Base-by-base conservation (phyloP, 345 rosid genomes). In the Sisymbrium altissimum region DNA sequence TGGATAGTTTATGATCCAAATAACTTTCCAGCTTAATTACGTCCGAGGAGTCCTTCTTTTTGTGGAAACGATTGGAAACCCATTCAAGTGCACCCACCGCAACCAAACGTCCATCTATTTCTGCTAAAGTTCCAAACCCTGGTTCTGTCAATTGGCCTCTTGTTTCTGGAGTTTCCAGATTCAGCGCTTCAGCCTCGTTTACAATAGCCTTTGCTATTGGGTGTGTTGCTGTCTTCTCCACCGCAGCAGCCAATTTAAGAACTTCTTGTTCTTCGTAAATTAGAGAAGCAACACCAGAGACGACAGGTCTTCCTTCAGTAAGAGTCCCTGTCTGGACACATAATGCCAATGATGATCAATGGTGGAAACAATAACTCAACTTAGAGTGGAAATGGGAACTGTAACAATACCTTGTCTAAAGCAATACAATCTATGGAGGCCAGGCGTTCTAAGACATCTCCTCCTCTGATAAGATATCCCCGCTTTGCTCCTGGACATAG, bases 381-480 rank as follows among this genome's bases (percentile, higher is more conserved):
- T 67, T 67, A 7, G 38, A 48, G 3, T 9, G 27, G 17, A 4
- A 53, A 43, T 9, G 23, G 33, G 8, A 43, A 33, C 43, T 70
- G 33, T 54, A 68, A 52, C 43, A 59, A 25, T 81, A 94, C 97
- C 96, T 94, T 94, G 81, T 94, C 98, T 38, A 91, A 79, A 80
- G 97, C 98, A 54, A 91, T 70, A 83, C 79, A 81, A 76, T 88
- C 85, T 54, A 89, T 71, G 74, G 86, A 79, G 44, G 98, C 93
- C 78, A 94, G 81, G 52, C 93, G 97, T 84, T 94, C 97, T 64
- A 91, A 84, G 73, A 88, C 96, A 83, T 91, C 97, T 70, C 96
- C 97, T 77, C 98, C 98, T 84, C 98, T 86, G 78, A 94, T 86
- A 69, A 94, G 89, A 82, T 89, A 93, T 70, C 98, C 98, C 66